phyloP scores from a whole-genome alignment of 2,329 filamentous ascomycete genomes.

The Fusarium robinianum region DNA sequence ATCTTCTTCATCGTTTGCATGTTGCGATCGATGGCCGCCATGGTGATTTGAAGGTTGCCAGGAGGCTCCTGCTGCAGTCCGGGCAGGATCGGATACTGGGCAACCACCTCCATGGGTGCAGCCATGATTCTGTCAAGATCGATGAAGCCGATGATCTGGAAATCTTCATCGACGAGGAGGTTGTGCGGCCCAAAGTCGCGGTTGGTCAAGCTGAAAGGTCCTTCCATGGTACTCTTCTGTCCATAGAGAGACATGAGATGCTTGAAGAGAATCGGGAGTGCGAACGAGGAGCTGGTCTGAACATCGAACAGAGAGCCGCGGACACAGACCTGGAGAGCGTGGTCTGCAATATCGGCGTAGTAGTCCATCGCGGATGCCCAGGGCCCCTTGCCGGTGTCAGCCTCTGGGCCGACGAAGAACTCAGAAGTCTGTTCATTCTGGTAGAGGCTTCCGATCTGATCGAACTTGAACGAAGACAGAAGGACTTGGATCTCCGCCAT shows the following conservation, averaged over 20 bases:
- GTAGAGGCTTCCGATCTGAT: constrained; percentile 8
- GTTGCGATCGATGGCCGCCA: not conserved
- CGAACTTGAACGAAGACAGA: constrained; percentile 1
- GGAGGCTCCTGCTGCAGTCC: not conserved
- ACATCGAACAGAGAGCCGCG: not conserved
- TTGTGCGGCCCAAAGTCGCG: too few species aligned
- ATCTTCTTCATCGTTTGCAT: not conserved
- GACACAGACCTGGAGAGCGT: not conserved
- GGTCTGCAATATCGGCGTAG: not conserved
- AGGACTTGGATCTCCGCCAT: constrained; percentile 8
- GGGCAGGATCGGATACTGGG: not conserved
- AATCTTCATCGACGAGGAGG: constrained; percentile 6
- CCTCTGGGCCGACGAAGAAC: constrained; percentile 7
- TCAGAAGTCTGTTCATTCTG: not conserved
- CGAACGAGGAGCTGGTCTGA: not conserved
- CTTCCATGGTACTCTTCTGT: not conserved
- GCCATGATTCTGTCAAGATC: not conserved
- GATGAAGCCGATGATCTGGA: not conserved
- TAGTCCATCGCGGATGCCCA: constrained; percentile 2
- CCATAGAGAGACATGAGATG: not conserved
- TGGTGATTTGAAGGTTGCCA: not conserved
- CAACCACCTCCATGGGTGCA: not conserved
- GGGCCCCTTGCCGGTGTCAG: constrained; percentile 2
- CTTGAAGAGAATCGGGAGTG: constrained; percentile 2
- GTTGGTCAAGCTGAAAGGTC: constrained; percentile 9